phyloP scores from a whole-genome alignment of 73 alveolate genomes.

The Paramecium biaurelia region DNA sequence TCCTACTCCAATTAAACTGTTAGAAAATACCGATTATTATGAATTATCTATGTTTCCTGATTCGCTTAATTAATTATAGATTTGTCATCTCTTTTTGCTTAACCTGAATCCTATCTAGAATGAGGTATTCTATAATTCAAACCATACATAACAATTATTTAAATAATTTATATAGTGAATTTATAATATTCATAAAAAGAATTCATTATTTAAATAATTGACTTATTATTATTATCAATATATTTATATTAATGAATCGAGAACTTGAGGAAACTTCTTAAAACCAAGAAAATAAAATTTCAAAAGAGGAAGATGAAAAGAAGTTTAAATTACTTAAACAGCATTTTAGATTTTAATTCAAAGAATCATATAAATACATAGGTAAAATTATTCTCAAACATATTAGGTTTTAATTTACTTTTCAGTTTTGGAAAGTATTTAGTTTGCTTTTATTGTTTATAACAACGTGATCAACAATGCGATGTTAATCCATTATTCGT shows the following conservation, averaged over 20 bases:
- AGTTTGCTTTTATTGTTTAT: not conserved
- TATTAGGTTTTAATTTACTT: not conserved
- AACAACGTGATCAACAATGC: not conserved
- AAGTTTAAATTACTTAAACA: not conserved
- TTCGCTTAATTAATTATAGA: not conserved
- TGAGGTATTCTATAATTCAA: conserved; percentile 3
- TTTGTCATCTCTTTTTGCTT: not conserved
- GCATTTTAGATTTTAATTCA: not conserved
- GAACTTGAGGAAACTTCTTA: not conserved
- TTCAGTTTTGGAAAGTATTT: conserved; percentile 32
- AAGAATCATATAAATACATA: not conserved
- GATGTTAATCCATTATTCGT: conserved; percentile 12
- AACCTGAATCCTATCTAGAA: not conserved
- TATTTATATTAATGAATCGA: not conserved
- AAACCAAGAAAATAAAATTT: not conserved
- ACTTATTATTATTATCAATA: not conserved
- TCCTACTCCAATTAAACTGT: not conserved
- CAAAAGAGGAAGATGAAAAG: not conserved
- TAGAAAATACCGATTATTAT: not conserved
- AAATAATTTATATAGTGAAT: not conserved
- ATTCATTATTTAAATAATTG: not conserved
- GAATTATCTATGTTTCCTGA: not conserved
- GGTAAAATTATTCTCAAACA: not conserved
- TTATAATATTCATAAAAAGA: not conserved
- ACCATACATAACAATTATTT: not conserved